Evolutionary conservation across 495 filamentous ascomycete species (phyloP).

Genomic region (Penicillium pulvis): DNA sequence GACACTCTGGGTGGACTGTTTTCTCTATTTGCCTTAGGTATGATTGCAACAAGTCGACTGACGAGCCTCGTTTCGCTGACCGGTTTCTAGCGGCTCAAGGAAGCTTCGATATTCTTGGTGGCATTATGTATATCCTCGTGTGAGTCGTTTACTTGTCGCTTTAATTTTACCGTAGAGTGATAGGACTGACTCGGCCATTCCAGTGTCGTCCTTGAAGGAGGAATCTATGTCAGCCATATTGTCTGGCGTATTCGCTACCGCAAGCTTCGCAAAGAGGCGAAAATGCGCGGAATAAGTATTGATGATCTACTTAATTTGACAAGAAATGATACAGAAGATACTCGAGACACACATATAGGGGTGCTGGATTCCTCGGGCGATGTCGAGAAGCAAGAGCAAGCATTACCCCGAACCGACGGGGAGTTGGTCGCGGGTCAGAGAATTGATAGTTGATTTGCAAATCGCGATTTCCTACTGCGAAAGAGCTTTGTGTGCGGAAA

Average conservation of each 20-base stretch:
- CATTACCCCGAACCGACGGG: neutral
- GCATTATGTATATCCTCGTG: constrained; percentile 69
- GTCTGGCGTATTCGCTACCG: constrained; percentile 69
- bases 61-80: constrained; percentile 7
- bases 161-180: neutral
- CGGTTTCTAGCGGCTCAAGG: constrained; percentile 59
- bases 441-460: neutral
- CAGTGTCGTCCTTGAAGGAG: constrained; percentile 65
- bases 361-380: neutral
- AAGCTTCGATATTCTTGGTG: constrained; percentile 69
- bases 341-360: constrained; percentile 4
- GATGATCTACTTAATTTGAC: constrained; percentile 58
- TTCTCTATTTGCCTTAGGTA: constrained; percentile 71
- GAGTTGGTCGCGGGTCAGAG: neutral
- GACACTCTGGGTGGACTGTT: constrained; percentile 76
- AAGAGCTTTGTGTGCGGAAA: too few species aligned
- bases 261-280: constrained; percentile 58
- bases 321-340: constrained; percentile 8
- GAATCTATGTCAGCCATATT: constrained; percentile 68
- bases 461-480: neutral
- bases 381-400: constrained; percentile 1
- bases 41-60: constrained; percentile 4
- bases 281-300: constrained; percentile 57
- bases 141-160: constrained; percentile 32
- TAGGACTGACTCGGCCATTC: neutral